phyloP scores from a whole-genome alignment of 208 protist genomes.

The Zelonia costaricensis region DNA sequence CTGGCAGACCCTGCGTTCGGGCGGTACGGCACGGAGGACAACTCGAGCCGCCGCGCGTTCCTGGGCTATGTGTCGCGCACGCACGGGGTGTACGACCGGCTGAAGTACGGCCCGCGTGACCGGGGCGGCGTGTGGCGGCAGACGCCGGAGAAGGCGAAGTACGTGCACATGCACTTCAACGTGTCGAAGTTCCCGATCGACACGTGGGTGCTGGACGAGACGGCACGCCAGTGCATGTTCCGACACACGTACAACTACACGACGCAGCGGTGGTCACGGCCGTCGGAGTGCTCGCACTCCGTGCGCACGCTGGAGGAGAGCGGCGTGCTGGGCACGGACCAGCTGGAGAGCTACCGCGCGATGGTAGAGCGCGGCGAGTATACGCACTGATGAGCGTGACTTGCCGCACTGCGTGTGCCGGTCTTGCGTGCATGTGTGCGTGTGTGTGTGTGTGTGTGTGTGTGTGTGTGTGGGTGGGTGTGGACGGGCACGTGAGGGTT shows the following conservation, averaged over 20 bases:
- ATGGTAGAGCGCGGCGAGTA: not conserved
- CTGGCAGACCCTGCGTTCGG: slow-evolving; percentile 2
- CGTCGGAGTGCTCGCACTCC: slow-evolving; percentile 11
- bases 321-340: slow-evolving; percentile 24
- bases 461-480: not conserved
- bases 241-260: slow-evolving; percentile 22
- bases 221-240: slow-evolving; percentile 18
- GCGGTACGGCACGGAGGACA: slow-evolving; percentile 25
- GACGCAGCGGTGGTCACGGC: slow-evolving; percentile 1
- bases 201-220: slow-evolving; percentile 33
- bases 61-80: slow-evolving; percentile 1
- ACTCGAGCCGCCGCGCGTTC: slow-evolving; percentile 26
- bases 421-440: not conserved
- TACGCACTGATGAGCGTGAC: not conserved
- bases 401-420: too few species aligned
- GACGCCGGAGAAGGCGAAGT: slow-evolving; percentile 4
- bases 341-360: slow-evolving; percentile 8
- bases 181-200: slow-evolving; percentile 25
- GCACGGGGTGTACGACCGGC: slow-evolving; percentile 9
- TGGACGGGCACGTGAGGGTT: too few species aligned
- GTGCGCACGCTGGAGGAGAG: slow-evolving; percentile 10
- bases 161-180: slow-evolving; percentile 21
- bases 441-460: not conserved
- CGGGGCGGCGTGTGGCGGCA: slow-evolving; percentile 11
- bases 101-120: slow-evolving; percentile 24